Conservation (phyloP, 345 rosid species). For the Arabis hirsuta region DNA sequence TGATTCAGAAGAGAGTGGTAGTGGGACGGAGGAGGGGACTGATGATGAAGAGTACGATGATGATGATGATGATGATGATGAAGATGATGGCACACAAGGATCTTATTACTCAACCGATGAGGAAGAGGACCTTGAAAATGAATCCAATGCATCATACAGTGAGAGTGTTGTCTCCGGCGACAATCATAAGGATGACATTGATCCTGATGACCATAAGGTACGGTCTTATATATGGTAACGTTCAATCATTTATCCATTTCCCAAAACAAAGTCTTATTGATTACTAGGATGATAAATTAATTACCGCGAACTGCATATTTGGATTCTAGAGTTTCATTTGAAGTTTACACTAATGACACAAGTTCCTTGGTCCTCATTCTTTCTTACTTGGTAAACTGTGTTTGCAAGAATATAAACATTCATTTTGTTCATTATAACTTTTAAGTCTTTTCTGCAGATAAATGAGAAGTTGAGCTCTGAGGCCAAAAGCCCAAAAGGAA, state of each 20-base stretch:
- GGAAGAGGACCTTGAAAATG: slow-evolving; percentile 59
- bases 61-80: slow-evolving; percentile 73
- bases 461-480: slow-evolving; percentile 46
- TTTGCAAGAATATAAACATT: slow-evolving; percentile 13
- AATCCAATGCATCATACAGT: slow-evolving; percentile 54
- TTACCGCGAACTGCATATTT: background rate
- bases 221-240: slow-evolving; percentile 34
- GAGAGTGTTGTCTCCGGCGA: slow-evolving; percentile 52
- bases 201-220: slow-evolving; percentile 57
- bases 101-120: slow-evolving; percentile 53
- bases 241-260: slow-evolving; percentile 12
- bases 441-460: slow-evolving; percentile 49
- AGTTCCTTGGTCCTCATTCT: slow-evolving; percentile 13
- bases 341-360: slow-evolving; percentile 17
- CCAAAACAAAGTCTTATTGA: background rate
- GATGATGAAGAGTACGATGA: slow-evolving; percentile 77
- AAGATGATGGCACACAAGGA: slow-evolving; percentile 52
- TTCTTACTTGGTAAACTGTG: slow-evolving; percentile 14
- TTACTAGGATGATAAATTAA: slow-evolving; percentile 5
- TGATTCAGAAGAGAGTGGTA: slow-evolving; percentile 78
- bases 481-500: slow-evolving; percentile 46
- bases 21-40: slow-evolving; percentile 79
- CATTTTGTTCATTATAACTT: background rate
- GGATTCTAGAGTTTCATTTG: slow-evolving; percentile 1
- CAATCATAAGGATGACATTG: slow-evolving; percentile 46